These are phyloP conservation scores for Wickerhamiella australiensis DNA, from an alignment of 805 yeast genomes.

Conservation along the genomic window DNA sequence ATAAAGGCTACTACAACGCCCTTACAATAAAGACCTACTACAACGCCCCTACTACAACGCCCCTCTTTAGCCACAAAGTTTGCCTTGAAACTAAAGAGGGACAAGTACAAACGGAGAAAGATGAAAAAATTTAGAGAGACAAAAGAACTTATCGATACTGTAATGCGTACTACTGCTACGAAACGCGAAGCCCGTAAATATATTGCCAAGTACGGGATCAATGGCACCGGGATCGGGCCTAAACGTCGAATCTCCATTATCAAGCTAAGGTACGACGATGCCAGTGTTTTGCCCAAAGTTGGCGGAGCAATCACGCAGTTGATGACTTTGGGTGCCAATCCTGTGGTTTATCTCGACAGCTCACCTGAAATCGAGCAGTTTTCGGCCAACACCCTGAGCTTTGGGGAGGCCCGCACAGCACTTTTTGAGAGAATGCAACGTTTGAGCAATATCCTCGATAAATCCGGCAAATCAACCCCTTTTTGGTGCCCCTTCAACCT, in stretches of 20 bases:
- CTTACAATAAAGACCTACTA: too few species aligned
- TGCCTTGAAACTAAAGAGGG: neutral
- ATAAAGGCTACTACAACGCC: too few species aligned
- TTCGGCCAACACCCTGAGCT: slow-evolving; percentile 13
- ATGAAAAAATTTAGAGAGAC: slow-evolving; percentile 8
- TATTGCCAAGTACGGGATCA: slow-evolving; percentile 46
- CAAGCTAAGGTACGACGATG: slow-evolving; percentile 16
- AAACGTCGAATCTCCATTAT: slow-evolving; percentile 15
- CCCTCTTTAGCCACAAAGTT: neutral
- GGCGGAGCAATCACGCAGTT: slow-evolving; percentile 46
- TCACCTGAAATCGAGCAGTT: slow-evolving; percentile 23
- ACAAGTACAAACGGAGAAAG: neutral
- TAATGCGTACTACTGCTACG: slow-evolving; percentile 81
- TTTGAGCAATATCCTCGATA: neutral
- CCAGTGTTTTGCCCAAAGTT: slow-evolving; percentile 29
- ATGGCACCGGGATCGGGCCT: slow-evolving; percentile 9
- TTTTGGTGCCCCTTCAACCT: slow-evolving; percentile 32
- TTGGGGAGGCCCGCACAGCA: neutral
- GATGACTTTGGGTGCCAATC: slow-evolving; percentile 56
- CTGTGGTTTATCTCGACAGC: slow-evolving; percentile 51
- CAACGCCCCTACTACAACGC: too few species aligned
- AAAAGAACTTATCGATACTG: slow-evolving; percentile 60
- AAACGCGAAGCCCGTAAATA: slow-evolving; percentile 83
- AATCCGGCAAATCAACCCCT: slow-evolving; percentile 23
- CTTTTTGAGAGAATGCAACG: neutral